phyloP scores from a whole-genome alignment of 441 rosid species.

The Syzygium syzygioides region DNA sequence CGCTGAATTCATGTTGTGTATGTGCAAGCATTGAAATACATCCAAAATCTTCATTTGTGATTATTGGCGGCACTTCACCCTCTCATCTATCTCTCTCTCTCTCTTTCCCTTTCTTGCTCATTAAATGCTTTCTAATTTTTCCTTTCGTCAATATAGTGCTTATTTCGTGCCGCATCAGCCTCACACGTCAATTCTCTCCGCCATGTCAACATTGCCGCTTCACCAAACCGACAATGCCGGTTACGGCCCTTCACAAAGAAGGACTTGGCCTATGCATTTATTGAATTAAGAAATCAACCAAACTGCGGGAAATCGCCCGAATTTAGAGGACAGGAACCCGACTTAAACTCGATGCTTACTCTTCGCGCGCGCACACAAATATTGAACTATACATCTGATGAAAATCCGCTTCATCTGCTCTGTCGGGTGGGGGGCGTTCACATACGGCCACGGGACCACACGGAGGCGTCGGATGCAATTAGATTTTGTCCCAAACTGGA shows the following conservation, averaged over 20 bases:
- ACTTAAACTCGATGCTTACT: neutral
- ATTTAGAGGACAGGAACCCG: neutral
- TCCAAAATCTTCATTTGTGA: neutral
- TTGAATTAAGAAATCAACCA: neutral
- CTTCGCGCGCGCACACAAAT: neutral
- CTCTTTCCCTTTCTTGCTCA: too few relatives aligned
- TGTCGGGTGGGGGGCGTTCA: neutral
- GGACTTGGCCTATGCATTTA: too few relatives aligned
- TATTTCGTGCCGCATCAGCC: neutral
- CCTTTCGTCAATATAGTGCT: neutral
- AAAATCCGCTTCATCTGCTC: neutral
- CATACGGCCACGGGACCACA: neutral
- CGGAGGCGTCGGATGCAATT: neutral
- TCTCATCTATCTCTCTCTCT: neutral
- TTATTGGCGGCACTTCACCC: neutral
- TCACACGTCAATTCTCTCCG: neutral
- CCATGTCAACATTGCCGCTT: neutral
- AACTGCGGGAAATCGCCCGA: neutral
- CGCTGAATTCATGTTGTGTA: too few relatives aligned
- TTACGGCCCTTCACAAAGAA: rapidly evolving
- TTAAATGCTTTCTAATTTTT: neutral
- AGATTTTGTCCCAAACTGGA: neutral
- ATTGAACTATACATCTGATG: too few relatives aligned
- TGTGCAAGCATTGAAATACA: too few relatives aligned
- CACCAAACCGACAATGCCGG: neutral